Conservation (phyloP, 2,329 filamentous ascomycete genomes). For the Purpureocillium lavendulum region DNA sequence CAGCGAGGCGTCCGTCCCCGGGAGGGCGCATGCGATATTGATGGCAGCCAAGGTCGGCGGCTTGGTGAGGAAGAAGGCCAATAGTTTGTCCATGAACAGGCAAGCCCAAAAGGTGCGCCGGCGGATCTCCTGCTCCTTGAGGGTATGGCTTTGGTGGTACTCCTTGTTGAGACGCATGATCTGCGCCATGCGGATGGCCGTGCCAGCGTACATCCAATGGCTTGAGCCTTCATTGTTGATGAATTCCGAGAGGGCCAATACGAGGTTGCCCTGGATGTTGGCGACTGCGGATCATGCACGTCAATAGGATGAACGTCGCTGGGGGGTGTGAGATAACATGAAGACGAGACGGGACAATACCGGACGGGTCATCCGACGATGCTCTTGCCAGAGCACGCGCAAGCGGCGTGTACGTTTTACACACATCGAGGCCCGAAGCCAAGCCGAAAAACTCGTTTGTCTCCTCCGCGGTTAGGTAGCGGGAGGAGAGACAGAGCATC, state of each 20-base stretch:
- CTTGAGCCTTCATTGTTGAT: constrained; percentile 10
- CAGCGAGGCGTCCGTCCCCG: constrained; percentile 1
- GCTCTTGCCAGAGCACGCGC: constrained; percentile 4
- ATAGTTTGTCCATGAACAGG: constrained; percentile 7
- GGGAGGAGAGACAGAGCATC: constrained; percentile 8
- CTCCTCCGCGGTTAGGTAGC: constrained; percentile 5
- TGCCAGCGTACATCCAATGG: constrained; percentile 14
- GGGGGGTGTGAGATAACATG: no score
- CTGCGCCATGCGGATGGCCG: constrained; percentile 15
- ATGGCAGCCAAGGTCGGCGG: background rate
- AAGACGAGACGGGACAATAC: background rate
- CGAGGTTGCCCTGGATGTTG: constrained; percentile 11
- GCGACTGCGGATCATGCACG: constrained; percentile 1
- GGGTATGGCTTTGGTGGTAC: constrained; percentile 12
- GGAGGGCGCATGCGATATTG: constrained; percentile 1
- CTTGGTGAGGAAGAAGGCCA: constrained; percentile 3
- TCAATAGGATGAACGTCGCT: no score
- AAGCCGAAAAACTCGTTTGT: constrained; percentile 4
- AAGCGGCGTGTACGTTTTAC: constrained; percentile 1
- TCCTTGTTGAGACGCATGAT: constrained; percentile 16
- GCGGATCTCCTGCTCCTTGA: constrained; percentile 14
- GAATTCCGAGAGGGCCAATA: constrained; percentile 6
- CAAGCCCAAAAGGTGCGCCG: constrained; percentile 19
- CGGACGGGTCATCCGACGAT: constrained; percentile 8
- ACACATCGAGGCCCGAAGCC: background rate